Base-by-base conservation (phyloP, 164 flowering plant genomes). In the Malania oleifera region DNA sequence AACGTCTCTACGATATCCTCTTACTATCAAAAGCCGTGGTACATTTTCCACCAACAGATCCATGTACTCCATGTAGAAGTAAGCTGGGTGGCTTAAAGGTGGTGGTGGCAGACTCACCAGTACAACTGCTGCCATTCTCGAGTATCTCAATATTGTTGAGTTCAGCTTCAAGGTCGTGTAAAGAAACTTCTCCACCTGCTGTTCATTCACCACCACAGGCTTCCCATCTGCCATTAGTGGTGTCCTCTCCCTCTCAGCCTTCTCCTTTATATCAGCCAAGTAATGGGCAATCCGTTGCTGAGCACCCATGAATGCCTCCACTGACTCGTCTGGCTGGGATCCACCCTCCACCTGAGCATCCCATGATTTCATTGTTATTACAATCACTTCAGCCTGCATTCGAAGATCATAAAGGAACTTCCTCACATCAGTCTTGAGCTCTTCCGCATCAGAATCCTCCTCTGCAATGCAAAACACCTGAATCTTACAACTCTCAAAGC, bases 391-490 rank as follows among this genome's bases (percentile, higher is more conserved):
- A 13, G 99, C 99, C 53, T 86, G 99, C 96, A 95, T 86, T n/a
- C 99, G 76, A n/a, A 95, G 91, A 73, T 95, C 99, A 41, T 95
- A 95, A 1, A 95, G 78, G 64, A 95, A 95, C 67, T 89, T 91
- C 75, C 79, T 88, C 40, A 95, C 97, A 34, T 91, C 97, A 10
- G 91, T 87, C 58, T 89, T 91, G 40, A 95, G 89, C 46, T 57
- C 87, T 64, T 85, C 99, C 23, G 88, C 99, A 60, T 95, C 96
- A 1, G 81, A 60, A 46, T 91, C 99, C 76, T 95, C 99, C 67
- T 95, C 99, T 0, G 99, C 97, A 18, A 95, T 95, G 78, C 99
- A 95, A 59, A 95, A 95, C 27, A 95, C 97, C 70, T 90, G 98
- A 65, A 95, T 91, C 68, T 95, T 95, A 63, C 96, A 95, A 67